Base-by-base conservation (phyloP, 805 yeast genomes). In the Suhomyces xylopsoci region DNA sequence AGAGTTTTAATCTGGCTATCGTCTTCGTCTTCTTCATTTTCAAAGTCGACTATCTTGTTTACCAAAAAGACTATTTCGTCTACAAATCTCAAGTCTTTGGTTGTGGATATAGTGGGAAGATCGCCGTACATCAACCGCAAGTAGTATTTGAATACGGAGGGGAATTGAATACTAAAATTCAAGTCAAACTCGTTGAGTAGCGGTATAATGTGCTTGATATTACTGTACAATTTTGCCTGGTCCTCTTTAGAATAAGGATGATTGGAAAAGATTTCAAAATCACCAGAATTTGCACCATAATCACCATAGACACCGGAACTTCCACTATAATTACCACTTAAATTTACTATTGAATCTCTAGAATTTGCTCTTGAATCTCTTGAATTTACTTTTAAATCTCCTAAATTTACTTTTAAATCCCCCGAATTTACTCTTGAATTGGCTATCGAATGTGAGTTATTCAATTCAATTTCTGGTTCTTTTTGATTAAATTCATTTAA, bases 41-140 rank as follows among this genome's bases (percentile, higher is more conserved):
- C 73, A 49, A 61, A 71, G 22, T 71, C 70, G 5, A 65, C 61
- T 7, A 74, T 61, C 7, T 47, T 54, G 26, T 62, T 60, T 1
- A 70, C 58, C 14, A 60, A 53, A 3, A 44, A 30, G 12, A 56
- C 61, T 14, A 71, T 55, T 2, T 50, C 47, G 17, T 55, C 58
- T 8, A 72, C 55, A 52, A 59, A 70, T n/a, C 51, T 48, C 26
- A 55, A 55, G 53, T 72, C 75, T 2, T 50, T 47, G 1, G 51
- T 24, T 0, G 48, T 42, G 1, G 64, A 59, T 15, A 51, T 15
- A 1, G 62, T 60, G 7, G 68, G 63, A 7, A 64, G 45, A 8
- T 47, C 56, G n/a, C 57, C 62, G 49, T 61, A 64, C 15, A 64
- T 53, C 17, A 60, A 47, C 5, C 38, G 52, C 49, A 70, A 24